Evolutionary conservation across 768 basidiomycete species (phyloP), one percentile per base, ranked within the genome.

Genomic region (Suillus sp.): DNA sequence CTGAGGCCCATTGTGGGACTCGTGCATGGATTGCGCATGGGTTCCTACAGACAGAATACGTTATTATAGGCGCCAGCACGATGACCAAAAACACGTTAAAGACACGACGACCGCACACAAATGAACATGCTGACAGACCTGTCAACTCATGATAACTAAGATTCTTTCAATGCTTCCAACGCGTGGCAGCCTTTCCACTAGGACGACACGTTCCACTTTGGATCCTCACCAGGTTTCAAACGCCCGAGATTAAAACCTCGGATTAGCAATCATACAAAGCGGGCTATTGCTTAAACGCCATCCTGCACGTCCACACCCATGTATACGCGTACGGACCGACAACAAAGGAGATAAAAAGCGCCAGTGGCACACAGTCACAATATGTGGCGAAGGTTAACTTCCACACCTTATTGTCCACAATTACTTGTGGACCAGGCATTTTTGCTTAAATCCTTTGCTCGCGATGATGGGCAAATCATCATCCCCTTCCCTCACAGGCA

Each of bases 1-100:
- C 35, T 55, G 57, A 54, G 54, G n/a, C 34, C 57, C 58, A 42
- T 48, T 63, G 53, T 50, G 65, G 63, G 62, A 57, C 40, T 55
- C 62, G 40, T 71, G 30, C 64, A 61, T 62, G 45, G 64, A 65
- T 48, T 48, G 65, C 48, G 56, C 37, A 25, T 62, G 66, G 37
- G 50, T 60, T 38, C 55, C 73, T 76, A 22, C 22, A 2, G 5
- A 20, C 25, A 20, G 18, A 18, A 32, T 20, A 57, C 55, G 37
- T 57, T 27, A 20, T 27, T 27, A 25, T 38, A 32, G 27, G 18
- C 55, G 55, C 37, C 22, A 5, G 37, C 16, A 25, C 22, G 9
- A 18, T 30, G 27, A 10, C 27, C 30, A n/a, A n/a, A 53, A 13
- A 53, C 51, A 53, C 32, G 51, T 34, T n/a, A n/a, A 32, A 53